Conservation (phyloP, 345 rosid genomes). For the Firmiana major region DNA sequence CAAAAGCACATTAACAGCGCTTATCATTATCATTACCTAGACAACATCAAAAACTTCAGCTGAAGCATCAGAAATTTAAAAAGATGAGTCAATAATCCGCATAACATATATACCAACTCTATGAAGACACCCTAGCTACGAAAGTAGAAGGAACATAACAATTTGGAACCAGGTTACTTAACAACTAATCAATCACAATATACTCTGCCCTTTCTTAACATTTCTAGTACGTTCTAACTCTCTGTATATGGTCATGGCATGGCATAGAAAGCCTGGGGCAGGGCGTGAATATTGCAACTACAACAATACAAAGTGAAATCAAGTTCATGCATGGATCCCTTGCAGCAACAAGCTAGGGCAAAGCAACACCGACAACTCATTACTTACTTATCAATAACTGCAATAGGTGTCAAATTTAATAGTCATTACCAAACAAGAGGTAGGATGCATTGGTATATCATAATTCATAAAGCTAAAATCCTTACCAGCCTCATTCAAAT, state of each 20-base stretch:
- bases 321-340: neutral
- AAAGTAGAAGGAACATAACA: neutral
- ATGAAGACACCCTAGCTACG: neutral
- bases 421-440: neutral
- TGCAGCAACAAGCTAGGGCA: neutral
- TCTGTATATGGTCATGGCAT: neutral
- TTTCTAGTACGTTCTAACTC: neutral
- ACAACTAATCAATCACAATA: neutral
- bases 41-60: neutral
- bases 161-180: neutral
- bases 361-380: neutral
- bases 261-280: neutral
- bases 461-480: constrained; percentile 1
- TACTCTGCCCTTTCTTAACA: neutral
- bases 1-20: neutral
- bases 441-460: neutral
- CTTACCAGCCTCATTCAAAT: neutral
- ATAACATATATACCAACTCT: neutral
- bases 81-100: neutral
- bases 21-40: neutral
- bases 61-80: neutral
- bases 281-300: neutral
- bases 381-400: neutral
- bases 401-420: neutral
- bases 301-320: neutral